These are phyloP conservation scores for Akanthomyces dipterigenus DNA, from an alignment of 2,329 filamentous ascomycete genomes.

Conservation along the genomic window DNA sequence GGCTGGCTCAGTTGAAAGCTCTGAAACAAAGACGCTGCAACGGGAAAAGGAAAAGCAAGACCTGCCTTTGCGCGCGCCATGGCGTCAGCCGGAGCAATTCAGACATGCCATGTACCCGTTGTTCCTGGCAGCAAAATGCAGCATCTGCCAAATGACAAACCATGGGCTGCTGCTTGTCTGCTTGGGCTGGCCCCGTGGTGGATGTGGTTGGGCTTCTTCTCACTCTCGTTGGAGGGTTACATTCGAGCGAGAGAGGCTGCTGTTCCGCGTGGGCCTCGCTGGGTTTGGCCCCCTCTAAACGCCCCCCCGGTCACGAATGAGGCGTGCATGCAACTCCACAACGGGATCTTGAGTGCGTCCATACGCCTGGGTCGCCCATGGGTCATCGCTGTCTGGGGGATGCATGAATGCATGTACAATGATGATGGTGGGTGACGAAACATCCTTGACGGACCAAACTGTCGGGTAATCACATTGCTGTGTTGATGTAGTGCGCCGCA, in stretches of 20 bases:
- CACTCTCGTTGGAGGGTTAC: neutral
- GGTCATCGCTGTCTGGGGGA: neutral
- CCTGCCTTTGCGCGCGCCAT: too few species aligned
- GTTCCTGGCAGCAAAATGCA: neutral
- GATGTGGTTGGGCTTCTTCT: neutral
- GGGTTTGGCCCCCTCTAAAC: neutral
- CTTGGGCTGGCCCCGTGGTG: too few species aligned
- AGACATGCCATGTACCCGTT: neutral
- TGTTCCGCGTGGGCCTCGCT: neutral
- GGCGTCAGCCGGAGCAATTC: too few species aligned
- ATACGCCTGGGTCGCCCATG: neutral
- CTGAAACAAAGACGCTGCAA: too few species aligned
- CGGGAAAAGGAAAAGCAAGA: too few species aligned
- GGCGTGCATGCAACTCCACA: slow-evolving; percentile 8
- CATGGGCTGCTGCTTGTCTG: too few species aligned
- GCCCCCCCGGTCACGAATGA: neutral
- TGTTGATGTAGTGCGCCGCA: neutral
- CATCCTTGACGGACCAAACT: neutral
- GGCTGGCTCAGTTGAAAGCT: too few species aligned
- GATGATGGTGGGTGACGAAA: neutral
- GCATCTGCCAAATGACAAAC: too few species aligned
- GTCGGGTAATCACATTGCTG: too few species aligned
- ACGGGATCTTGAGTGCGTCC: neutral
- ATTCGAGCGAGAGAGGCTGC: neutral
- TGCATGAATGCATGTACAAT: neutral